phyloP scores from a whole-genome alignment of 768 basidiomycete genomes.

The Tylopilus vinaceipallidus region DNA sequence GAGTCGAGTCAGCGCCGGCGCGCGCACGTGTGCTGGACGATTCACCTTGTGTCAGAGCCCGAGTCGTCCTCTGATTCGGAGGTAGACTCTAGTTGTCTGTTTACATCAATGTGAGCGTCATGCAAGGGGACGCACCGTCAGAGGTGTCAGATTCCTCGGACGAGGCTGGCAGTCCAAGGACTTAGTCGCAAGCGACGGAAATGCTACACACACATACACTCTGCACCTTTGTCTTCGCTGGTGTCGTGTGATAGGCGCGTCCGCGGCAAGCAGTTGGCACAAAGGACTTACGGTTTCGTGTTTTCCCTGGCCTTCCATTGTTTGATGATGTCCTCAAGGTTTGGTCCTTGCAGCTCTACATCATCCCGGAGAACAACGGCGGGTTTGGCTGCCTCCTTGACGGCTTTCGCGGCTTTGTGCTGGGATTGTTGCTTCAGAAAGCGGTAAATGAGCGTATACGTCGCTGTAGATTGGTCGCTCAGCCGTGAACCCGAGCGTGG shows the following conservation, averaged over 20 bases:
- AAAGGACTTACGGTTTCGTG: slow-evolving; percentile 28
- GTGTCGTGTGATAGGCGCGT: slow-evolving; percentile 6
- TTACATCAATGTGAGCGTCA: neutral
- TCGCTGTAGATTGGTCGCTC: slow-evolving; percentile 42
- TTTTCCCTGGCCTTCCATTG: slow-evolving; percentile 53
- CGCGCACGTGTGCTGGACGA: slow-evolving; percentile 2
- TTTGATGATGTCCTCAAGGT: slow-evolving; percentile 62
- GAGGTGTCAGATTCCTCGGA: slow-evolving; percentile 28
- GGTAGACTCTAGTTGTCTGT: slow-evolving; percentile 12
- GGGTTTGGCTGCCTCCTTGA: slow-evolving; percentile 71
- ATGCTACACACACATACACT: slow-evolving; percentile 22
- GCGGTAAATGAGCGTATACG: slow-evolving; percentile 72
- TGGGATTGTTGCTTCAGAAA: slow-evolving; percentile 70
- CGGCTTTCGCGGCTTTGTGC: slow-evolving; percentile 65
- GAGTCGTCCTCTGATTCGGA: slow-evolving; percentile 24
- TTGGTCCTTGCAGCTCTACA: slow-evolving; percentile 44
- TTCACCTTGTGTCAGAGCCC: slow-evolving; percentile 28
- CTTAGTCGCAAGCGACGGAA: slow-evolving; percentile 5
- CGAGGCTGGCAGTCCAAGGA: slow-evolving; percentile 12
- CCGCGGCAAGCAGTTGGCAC: neutral
- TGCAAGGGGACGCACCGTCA: slow-evolving; percentile 17
- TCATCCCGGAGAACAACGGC: slow-evolving; percentile 60
- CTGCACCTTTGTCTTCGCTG: slow-evolving; percentile 11
- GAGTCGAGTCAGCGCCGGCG: slow-evolving; percentile 4
- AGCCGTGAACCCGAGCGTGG: slow-evolving; percentile 7